Base-by-base conservation (phyloP, 2,329 filamentous ascomycete genomes). In the Tolypocladium paradoxum region DNA sequence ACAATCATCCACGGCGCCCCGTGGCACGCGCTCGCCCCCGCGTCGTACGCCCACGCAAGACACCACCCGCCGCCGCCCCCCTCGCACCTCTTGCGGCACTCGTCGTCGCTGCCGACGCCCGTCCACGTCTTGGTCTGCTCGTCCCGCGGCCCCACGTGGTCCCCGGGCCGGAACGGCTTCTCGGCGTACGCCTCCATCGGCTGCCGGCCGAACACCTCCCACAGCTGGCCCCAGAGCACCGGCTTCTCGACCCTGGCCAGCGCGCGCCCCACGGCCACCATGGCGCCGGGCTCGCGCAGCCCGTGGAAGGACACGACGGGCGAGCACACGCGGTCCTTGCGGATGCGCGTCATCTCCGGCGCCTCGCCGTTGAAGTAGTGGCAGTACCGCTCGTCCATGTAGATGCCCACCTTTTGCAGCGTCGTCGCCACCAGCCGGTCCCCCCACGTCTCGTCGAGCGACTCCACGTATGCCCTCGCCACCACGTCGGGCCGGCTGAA, bases 301-400 rank as follows among this genome's bases (percentile, higher is more conserved):
- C 72, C 73, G 60, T 81, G 78, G 59, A 81, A 80, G 11, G 76
- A 76, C 4, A 80, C 61, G 4, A 81, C 63, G n/a, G 77, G 78
- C 40, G 76, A 66, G 60, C 79, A 82, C 61, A 79, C 71, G 7
- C 75, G 67, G 59, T 80, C 77, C 3, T 64, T 61, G 58, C 69
- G 70, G 61, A 81, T 73, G 48, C 73, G 73, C 50, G 76, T 77
- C 59, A 73, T 68, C 56, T 65, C 62, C 0, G 79, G 78, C 22
- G 68, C 64, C 59, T 81, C 78, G 48, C 79, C 78, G 61, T 80
- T 82, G 65, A 82, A 82, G 55, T 79, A 65, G 49, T 73, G 75
- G 53, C 70, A 70, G 64, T 78, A 79, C 6, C 69, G 64, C 67
- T 82, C 79, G 58, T 81, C 75, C 7, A 82, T 67, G 62, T 81